phyloP scores from a whole-genome alignment of 768 basidiomycete genomes.

The Chalciporus piperatus region DNA sequence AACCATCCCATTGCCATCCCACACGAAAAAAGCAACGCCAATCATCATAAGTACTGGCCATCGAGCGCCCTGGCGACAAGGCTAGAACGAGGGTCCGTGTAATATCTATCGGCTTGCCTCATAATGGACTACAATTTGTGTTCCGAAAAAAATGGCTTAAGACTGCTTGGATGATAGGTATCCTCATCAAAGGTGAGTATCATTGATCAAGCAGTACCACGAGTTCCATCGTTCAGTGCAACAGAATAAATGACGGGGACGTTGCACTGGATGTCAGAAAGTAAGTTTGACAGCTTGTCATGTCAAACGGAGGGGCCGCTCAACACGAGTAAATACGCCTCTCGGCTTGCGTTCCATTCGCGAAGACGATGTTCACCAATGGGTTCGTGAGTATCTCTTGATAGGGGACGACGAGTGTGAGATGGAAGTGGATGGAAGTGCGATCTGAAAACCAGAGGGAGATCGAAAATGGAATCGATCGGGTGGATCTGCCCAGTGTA shows the following conservation, averaged over 20 bases:
- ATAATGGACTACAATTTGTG: neutral
- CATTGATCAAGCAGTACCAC: neutral
- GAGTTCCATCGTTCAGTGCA: neutral
- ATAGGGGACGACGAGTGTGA: neutral
- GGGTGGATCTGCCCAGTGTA: neutral
- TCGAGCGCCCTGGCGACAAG: slow-evolving; percentile 20
- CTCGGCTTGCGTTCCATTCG: neutral
- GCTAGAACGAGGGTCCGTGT: neutral
- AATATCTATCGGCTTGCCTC: neutral
- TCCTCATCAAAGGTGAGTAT: neutral
- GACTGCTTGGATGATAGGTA: neutral
- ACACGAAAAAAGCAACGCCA: slow-evolving; percentile 20
- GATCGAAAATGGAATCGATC: neutral
- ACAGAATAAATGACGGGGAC: neutral
- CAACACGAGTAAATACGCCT: neutral
- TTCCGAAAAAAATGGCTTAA: neutral
- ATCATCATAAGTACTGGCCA: slow-evolving; percentile 8
- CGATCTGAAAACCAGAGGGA: neutral
- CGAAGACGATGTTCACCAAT: neutral
- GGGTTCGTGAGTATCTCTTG: neutral
- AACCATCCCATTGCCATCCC: neutral
- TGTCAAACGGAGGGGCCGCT: neutral
- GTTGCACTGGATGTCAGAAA: neutral
- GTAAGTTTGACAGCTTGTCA: neutral
- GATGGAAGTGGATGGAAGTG: neutral